phyloP scores from a whole-genome alignment of 768 basidiomycete genomes.

The Lactarius deliciosus region DNA sequence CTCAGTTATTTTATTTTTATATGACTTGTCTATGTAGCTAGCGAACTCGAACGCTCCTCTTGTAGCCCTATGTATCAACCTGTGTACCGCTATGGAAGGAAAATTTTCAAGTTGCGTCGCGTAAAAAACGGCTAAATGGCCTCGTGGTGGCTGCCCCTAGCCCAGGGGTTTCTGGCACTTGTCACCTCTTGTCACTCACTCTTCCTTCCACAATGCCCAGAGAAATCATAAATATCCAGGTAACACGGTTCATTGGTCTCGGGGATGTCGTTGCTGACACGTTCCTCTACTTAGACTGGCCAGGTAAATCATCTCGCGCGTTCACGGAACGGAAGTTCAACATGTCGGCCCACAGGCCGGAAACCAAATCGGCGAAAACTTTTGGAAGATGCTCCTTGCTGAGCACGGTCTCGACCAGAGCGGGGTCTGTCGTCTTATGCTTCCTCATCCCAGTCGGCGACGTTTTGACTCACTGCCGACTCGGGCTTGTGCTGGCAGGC shows the following conservation, averaged over 20 bases:
- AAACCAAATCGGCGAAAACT: conserved; percentile 79
- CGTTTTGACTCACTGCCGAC: neutral
- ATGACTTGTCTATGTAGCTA: neutral
- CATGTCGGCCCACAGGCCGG: conserved; percentile 49
- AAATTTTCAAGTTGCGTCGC: no score
- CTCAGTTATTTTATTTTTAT: conserved; percentile 18
- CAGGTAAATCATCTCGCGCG: conserved; percentile 50
- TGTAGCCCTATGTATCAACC: conserved; percentile 1
- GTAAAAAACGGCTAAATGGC: conserved; percentile 18
- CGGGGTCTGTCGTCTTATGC: conserved; percentile 49
- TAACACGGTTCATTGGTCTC: conserved; percentile 26
- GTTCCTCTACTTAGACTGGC: conserved; percentile 52
- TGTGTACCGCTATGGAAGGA: neutral
- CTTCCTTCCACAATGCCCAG: conserved; percentile 51
- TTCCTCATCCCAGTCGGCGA: neutral
- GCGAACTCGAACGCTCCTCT: neutral
- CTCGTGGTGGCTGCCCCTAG: conserved; percentile 19
- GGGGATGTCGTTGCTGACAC: neutral
- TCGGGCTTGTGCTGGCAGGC: conserved; percentile 27
- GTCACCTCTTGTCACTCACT: conserved; percentile 7
- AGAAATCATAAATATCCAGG: conserved; percentile 85
- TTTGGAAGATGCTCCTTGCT: conserved; percentile 85
- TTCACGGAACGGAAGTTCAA: conserved; percentile 3
- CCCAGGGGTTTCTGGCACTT: conserved; percentile 3
- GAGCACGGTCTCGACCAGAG: conserved; percentile 79